Base-by-base conservation (phyloP, 495 filamentous ascomycete species). In the Hypoxylon fuscum region DNA sequence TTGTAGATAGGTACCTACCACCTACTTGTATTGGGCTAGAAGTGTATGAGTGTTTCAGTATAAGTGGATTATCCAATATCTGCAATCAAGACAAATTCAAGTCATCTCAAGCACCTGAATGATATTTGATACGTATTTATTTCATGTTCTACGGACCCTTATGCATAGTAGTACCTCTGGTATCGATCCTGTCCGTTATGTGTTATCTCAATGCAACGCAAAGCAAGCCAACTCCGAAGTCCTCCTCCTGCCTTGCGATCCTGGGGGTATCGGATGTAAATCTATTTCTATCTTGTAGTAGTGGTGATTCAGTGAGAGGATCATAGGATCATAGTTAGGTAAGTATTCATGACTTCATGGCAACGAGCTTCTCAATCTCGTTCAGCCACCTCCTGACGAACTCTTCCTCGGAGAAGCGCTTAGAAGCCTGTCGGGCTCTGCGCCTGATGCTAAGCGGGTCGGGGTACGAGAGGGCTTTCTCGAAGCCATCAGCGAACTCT, bases 391-490 rank as follows among this genome's bases (percentile, higher is more conserved):
- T 83, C 59, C 74, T 78, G 5, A 81, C 85, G 76, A 98, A 98
- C 52, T 87, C 88, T 65, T 90, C 88, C 74, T 97, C 95, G 0
- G 89, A 90, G 68, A 98, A 98, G 42, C 95, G 74, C 72, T 83
- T 81, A 3, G 94, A 91, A 0, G 89, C 93, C 53, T 81, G 72
- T 38, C 92, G 77, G 1, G 94, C 95, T 45, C 93, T 80, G 41
- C 80, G 72, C 2, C 96, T 81, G 2, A 92, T 73, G 21, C 85
- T 88, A 44, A 93, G 87, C n/a, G 85, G 79, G 14, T 81, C 68
- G 0, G 84, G 77, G 22, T 97, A 74, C 0, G 83, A 79, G 29
- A 98, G 75, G 0, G 90, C 93, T 64, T 88, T 84, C 62, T 87
- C 85, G 68, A 93, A 98, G 2, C 82, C 88, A 8, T 81, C 78